These are phyloP conservation scores for Arctium lappa DNA, from an alignment of 129 eudicot genomes.

Conservation along the genomic window DNA sequence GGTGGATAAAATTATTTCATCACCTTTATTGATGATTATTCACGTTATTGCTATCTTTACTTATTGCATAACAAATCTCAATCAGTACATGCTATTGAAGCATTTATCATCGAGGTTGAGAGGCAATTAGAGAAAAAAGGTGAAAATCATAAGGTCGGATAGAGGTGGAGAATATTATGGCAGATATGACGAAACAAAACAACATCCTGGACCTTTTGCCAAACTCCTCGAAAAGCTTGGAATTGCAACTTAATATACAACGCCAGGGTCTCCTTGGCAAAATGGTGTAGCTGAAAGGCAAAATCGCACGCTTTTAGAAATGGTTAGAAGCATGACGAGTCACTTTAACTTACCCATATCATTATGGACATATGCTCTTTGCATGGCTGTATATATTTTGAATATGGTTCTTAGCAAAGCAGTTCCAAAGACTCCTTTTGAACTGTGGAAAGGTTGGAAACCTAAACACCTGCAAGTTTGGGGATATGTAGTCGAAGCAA, in stretches of 20 bases:
- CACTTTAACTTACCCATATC: background rate
- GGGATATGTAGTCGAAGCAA: background rate
- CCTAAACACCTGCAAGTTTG: background rate
- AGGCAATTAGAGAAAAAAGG: background rate
- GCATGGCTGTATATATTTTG: background rate
- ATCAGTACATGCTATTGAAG: background rate
- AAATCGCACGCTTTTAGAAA: background rate
- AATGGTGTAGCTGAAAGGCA: background rate
- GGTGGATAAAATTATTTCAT: background rate
- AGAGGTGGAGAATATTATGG: conserved; percentile 1
- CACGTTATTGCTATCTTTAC: background rate
- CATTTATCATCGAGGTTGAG: background rate
- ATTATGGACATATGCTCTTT: background rate
- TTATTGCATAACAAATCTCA: background rate
- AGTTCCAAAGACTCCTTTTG: background rate
- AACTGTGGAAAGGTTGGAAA: background rate
- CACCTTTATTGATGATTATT: background rate
- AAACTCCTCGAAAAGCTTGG: background rate
- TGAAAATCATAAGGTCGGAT: background rate
- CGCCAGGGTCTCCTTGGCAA: background rate
- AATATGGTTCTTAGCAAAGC: background rate
- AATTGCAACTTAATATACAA: background rate
- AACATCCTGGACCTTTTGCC: background rate
- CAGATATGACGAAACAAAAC: background rate
- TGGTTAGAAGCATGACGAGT: background rate